Evolutionary conservation across 495 filamentous ascomycete species (phyloP), one percentile per base, ranked within the genome.

Genomic region (Trichoderma virens): DNA sequence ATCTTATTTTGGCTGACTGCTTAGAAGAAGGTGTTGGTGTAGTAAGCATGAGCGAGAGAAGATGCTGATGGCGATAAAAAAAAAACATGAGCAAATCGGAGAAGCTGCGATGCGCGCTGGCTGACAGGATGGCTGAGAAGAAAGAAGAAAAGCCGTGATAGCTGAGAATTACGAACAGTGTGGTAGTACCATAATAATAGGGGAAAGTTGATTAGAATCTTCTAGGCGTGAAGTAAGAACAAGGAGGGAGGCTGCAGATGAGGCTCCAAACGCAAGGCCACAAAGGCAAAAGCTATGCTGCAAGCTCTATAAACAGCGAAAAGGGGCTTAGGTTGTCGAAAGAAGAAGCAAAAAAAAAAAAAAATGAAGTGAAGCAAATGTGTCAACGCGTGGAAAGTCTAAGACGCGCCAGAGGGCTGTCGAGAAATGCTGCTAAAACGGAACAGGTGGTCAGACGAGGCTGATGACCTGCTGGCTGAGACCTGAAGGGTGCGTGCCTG

Each of bases 1-100:
- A 97, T 97, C 27, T 62, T 45, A 35, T 28, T 30, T 28, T 30
- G 51, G 51, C 51, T 30, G 51, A 56, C 25, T 16, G 51, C 27
- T 30, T 30, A 28, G 51, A 56, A 56, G 51, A 56, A 14, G 7
- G 51, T 18, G 51, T 56, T 20, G 51, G 51, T 56, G 51, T 9
- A 56, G 23, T 25, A 61, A 61, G 31, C 31, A 61, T 39, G 31
- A 61, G 38, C 38, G 5, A 25, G 23, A 47, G 38, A 28, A 30
- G 27, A 20, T 1, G 61, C 16, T 9, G 38, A 27, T 28, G 39
- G 35, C 20, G 34, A 62, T 30, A 54, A 11, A 61, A 61, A 61
- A 61, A 35, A 23, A 38, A 61, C 51, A 56, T 56, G 51, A 30
- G 51, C 25, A 30, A 56, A 25, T 27, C 23, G 51, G 25, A 56